Percentiles rank a stretch among this genome's conserved stretches.
Evolutionary conservation across 1,139 yeast species (phyloP).

Genomic region (Martiniozyma asiatica): DNA sequence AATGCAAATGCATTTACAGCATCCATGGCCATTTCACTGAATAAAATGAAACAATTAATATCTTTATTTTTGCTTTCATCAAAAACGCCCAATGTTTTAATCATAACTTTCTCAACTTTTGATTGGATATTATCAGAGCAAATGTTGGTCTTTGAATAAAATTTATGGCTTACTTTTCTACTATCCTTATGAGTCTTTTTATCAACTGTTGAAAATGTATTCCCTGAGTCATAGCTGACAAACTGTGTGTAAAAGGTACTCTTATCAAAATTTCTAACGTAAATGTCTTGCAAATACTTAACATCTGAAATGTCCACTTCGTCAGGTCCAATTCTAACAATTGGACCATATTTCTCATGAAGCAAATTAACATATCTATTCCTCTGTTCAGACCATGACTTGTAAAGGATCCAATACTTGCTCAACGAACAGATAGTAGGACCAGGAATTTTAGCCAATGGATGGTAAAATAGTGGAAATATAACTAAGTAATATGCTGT

Average conservation of each 20-base stretch:
- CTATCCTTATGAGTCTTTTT: slow-evolving; percentile 38
- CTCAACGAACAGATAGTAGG: slow-evolving; percentile 43
- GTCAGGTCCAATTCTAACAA: slow-evolving; percentile 49
- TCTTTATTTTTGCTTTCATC: slow-evolving; percentile 13
- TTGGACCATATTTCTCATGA: slow-evolving; percentile 46
- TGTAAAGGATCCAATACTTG: slow-evolving; percentile 34
- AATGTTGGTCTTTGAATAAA: slow-evolving; percentile 37
- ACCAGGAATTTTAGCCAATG: slow-evolving; percentile 47
- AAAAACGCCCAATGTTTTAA: slow-evolving; percentile 17
- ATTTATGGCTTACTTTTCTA: slow-evolving; percentile 34
- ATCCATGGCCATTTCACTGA: slow-evolving; percentile 65
- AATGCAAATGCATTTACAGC: slow-evolving; percentile 52
- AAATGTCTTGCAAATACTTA: slow-evolving; percentile 42
- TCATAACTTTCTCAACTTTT: slow-evolving; percentile 23
- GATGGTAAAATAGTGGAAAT: slow-evolving; percentile 37
- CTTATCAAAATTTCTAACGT: slow-evolving; percentile 48
- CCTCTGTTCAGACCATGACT: slow-evolving; percentile 43
- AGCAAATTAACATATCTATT: slow-evolving; percentile 36
- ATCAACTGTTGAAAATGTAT: slow-evolving; percentile 46
- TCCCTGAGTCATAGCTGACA: slow-evolving; percentile 43
- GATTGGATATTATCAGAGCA: slow-evolving; percentile 20
- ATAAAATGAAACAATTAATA: slow-evolving; percentile 48
- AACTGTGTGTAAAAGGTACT: slow-evolving; percentile 51
- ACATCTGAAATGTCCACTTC: slow-evolving; percentile 52
- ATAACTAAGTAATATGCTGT: slow-evolving; percentile 25